Evolutionary conservation across 768 basidiomycete species (phyloP), one percentile per base, ranked within the genome.

Genomic region (Cyathus striatus): DNA sequence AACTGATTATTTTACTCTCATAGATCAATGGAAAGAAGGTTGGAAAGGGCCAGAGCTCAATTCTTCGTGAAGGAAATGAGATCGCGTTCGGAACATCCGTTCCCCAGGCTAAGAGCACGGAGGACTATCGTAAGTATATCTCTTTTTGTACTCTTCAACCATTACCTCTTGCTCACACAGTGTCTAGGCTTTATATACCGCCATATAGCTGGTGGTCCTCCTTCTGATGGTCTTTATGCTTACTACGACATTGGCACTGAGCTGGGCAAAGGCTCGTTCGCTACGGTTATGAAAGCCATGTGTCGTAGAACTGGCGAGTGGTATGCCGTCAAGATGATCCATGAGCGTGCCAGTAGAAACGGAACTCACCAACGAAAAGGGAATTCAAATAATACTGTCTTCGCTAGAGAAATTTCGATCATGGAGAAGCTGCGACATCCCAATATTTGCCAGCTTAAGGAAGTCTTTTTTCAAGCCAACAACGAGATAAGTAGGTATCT

Each of bases 181-280:
- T 43, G 16, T 37, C 9, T 26, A 89, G 86, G 84, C 10, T 88
- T 79, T 56, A 77, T 90, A 40, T 90, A 80, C 55, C 78, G 86
- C 7, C 79, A 83, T 49, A 69, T 73, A 9, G 81, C 82, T 5
- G 65, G 57, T 22, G 72, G 75, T 0, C 63, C 66, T 12, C 67
- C 75, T 0, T 62, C 61, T 17, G 69, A 68, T 3, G 83, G 81
- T 3, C 61, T 90, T 7, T 78, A 83, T 55, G 75, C 75, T 1
- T 64, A 69, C 42, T 90, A 90, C 57, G 86, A 88, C 48, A 54
- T 88, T 27, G 68, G 72, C 23, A 59, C 68, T 40, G 83, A 88
- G 59, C 77, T 97, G 3, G 95, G 95, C 41, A 85, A 83, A 52
- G 95, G 95, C 6, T 83, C 90, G 2, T 98, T 96, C 57, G 95